Percentiles rank a stretch among this genome's conserved stretches.
phyloP scores from a whole-genome alignment of 257 asterid genomes.

The Solanum raphanifolium region DNA sequence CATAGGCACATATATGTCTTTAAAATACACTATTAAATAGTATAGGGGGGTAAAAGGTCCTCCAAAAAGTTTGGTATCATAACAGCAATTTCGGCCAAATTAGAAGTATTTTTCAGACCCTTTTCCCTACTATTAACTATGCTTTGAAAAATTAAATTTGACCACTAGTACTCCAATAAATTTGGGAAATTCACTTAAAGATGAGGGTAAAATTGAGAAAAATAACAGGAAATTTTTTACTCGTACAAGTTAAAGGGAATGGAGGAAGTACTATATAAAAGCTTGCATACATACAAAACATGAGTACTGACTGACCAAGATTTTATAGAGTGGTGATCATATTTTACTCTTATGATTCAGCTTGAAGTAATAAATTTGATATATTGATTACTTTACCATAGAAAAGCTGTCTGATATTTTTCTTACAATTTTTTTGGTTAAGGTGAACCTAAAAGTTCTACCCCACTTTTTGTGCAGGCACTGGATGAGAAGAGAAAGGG shows the following conservation, averaged over 20 bases:
- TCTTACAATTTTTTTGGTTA: background rate
- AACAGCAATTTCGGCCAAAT: too few relatives aligned
- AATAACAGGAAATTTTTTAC: background rate
- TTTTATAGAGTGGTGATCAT: background rate
- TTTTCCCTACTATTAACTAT: background rate
- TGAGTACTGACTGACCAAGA: background rate
- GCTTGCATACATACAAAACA: background rate
- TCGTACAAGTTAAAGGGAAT: background rate
- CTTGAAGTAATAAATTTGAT: background rate
- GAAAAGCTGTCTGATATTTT: background rate
- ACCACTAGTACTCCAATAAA: background rate
- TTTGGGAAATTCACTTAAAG: background rate
- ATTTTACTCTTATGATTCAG: background rate
- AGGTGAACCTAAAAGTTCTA: background rate
- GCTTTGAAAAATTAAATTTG: background rate
- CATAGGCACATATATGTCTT: too few relatives aligned
- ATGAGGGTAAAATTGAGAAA: background rate
- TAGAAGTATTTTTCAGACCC: too few relatives aligned
- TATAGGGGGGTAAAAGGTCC: too few relatives aligned
- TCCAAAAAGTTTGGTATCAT: too few relatives aligned
- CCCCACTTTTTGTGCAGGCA: conserved; percentile 39
- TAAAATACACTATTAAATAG: too few relatives aligned
- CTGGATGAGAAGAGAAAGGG: conserved; percentile 76
- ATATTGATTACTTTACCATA: background rate
- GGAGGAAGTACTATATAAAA: background rate